A percentile compares a stretch with the other conserved stretches of the same genome.
phyloP scores from a whole-genome alignment of 768 basidiomycete species.

The Suillus subluteus region DNA sequence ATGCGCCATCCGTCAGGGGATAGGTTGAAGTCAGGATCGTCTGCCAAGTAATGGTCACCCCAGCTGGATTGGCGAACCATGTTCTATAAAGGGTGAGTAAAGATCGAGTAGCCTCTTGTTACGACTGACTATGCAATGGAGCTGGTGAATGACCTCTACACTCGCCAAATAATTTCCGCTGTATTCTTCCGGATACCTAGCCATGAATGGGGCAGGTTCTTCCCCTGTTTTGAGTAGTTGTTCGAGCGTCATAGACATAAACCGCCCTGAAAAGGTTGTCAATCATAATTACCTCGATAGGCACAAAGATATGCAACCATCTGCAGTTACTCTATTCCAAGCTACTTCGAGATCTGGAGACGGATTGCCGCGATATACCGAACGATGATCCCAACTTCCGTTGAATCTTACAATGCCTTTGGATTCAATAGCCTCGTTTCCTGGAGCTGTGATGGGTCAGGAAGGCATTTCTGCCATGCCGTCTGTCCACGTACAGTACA shows the following conservation, averaged over 20 bases:
- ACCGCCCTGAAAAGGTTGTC: background rate
- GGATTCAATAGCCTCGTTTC: background rate
- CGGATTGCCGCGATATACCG: constrained; percentile 13
- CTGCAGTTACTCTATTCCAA: constrained; percentile 13
- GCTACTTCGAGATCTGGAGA: constrained; percentile 17
- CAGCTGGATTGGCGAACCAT: constrained; percentile 15
- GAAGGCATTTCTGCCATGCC: background rate
- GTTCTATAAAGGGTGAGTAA: constrained; percentile 7
- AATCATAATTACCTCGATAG: background rate
- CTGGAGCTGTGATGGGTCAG: constrained; percentile 5
- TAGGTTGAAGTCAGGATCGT: constrained; percentile 5
- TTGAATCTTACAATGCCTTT: constrained; percentile 1
- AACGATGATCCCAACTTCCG: constrained; percentile 1
- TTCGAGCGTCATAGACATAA: background rate
- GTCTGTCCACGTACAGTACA: background rate
- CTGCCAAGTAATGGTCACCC: constrained; percentile 9
- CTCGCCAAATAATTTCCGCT: constrained; percentile 15
- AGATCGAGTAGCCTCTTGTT: background rate
- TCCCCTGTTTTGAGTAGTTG: background rate
- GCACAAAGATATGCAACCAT: constrained; percentile 5
- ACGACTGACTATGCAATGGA: constrained; percentile 16
- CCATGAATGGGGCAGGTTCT: background rate
- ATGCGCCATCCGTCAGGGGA: background rate
- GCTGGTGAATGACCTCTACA: constrained; percentile 15
- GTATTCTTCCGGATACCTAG: constrained; percentile 10